Conservation (phyloP, 2,329 filamentous ascomycete genomes). For the Diaporthe citri region DNA sequence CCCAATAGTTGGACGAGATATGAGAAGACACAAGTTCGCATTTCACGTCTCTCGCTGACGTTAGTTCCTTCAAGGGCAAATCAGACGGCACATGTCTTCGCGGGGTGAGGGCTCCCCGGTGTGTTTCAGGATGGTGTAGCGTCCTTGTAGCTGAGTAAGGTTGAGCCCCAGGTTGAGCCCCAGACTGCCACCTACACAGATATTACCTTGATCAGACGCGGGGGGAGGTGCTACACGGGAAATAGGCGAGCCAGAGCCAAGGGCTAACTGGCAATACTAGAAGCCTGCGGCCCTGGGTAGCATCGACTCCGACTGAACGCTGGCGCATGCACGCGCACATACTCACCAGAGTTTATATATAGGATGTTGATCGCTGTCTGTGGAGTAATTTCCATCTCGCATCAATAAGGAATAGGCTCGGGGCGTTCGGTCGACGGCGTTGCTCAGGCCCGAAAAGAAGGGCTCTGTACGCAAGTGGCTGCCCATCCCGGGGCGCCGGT, state of each 20-base stretch:
- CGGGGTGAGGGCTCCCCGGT: neutral
- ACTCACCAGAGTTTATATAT: constrained; percentile 21
- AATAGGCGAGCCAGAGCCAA: neutral
- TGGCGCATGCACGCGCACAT: neutral
- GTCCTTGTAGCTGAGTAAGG: constrained; percentile 5
- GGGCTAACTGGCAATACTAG: neutral
- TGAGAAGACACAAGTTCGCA: neutral
- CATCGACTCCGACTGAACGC: constrained; percentile 7
- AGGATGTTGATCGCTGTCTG: constrained; percentile 1
- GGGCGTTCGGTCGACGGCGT: constrained; percentile 4
- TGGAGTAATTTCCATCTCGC: neutral
- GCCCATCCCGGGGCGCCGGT: constrained; percentile 2
- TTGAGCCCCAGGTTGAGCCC: neutral
- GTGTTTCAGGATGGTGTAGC: constrained; percentile 12
- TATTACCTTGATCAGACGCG: neutral
- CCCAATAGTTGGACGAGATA: constrained; percentile 1
- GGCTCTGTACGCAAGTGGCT: neutral
- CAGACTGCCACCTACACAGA: neutral
- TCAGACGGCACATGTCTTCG: constrained; percentile 20
- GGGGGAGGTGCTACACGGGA: neutral
- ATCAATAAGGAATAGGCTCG: constrained; percentile 13
- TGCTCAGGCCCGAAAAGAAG: neutral
- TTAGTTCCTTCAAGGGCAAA: neutral
- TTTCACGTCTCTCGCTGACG: neutral
- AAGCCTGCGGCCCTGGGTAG: neutral